phyloP scores from a whole-genome alignment of 345 rosid genomes.

The Garcia nutans region DNA sequence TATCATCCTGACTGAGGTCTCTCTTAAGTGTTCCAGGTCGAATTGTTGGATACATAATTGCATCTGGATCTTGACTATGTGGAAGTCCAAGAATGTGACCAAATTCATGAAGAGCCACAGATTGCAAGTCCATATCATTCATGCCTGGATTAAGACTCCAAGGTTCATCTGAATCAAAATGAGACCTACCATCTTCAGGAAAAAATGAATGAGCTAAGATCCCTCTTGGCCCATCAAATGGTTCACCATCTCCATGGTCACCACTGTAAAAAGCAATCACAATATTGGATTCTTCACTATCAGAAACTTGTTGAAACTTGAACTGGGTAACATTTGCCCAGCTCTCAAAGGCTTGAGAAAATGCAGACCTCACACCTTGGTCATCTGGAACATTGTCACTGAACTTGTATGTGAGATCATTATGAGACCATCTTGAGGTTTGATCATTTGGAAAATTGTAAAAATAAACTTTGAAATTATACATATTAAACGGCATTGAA shows the following conservation, averaged over 20 bases:
- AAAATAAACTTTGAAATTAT: not conserved
- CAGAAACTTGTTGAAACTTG: conserved; percentile 9
- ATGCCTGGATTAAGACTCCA: conserved; percentile 13
- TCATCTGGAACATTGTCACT: not conserved
- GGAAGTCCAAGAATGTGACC: conserved; percentile 32
- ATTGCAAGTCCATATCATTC: conserved; percentile 18
- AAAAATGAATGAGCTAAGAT: conserved; percentile 22
- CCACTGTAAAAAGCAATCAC: conserved; percentile 15
- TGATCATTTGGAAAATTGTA: conserved; percentile 10
- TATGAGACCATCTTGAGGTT: conserved; percentile 16
- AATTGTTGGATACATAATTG: conserved; percentile 24
- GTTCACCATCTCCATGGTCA: conserved; percentile 11
- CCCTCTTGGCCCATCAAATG: conserved; percentile 26
- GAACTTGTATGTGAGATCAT: conserved; percentile 19
- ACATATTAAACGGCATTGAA: too few relatives aligned
- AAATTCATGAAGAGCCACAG: conserved; percentile 32
- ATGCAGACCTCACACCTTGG: conserved; percentile 14
- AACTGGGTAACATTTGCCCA: conserved; percentile 26
- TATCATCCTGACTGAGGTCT: conserved; percentile 28
- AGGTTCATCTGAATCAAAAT: conserved; percentile 31
- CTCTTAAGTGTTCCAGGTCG: conserved; percentile 17
- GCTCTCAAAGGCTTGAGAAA: conserved; percentile 21
- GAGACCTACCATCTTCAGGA: conserved; percentile 13
- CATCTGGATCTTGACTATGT: conserved; percentile 14
- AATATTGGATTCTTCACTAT: conserved; percentile 2